phyloP scores from a whole-genome alignment of 805 yeast species.

The Sugiyamaella valdiviana region DNA sequence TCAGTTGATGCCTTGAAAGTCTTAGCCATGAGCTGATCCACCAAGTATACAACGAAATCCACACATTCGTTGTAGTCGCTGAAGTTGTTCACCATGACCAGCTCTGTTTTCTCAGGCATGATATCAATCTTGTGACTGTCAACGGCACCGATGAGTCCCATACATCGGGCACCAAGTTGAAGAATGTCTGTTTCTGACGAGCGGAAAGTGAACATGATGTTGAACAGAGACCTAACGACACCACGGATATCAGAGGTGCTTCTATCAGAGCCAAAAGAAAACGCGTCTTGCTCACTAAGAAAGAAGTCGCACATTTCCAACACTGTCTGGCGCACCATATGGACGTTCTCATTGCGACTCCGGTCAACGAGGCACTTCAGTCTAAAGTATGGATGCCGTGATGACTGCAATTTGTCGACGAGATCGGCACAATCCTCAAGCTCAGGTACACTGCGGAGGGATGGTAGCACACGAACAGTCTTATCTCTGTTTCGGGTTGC shows the following conservation, averaged over 20 bases:
- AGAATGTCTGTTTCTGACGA: slow-evolving; percentile 37
- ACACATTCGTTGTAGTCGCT: slow-evolving; percentile 55
- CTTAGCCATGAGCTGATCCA: slow-evolving; percentile 68
- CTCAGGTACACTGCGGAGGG: background rate
- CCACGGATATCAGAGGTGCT: slow-evolving; percentile 10
- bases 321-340: slow-evolving; percentile 67
- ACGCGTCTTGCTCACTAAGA: slow-evolving; percentile 18
- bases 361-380: slow-evolving; percentile 43
- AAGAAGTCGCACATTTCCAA: slow-evolving; percentile 55
- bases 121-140: slow-evolving; percentile 55
- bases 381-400: background rate
- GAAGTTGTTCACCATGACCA: slow-evolving; percentile 56
- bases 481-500: background rate
- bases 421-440: background rate
- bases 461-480: background rate
- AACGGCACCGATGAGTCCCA: slow-evolving; percentile 71
- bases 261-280: slow-evolving; percentile 11
- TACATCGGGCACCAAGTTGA: slow-evolving; percentile 55
- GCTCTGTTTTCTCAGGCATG: slow-evolving; percentile 37
- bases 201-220: slow-evolving; percentile 24
- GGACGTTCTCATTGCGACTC: slow-evolving; percentile 54
- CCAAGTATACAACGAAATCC: slow-evolving; percentile 55
- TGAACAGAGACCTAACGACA: slow-evolving; percentile 26
- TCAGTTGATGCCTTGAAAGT: slow-evolving; percentile 87
- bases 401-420: background rate